Base-by-base conservation (phyloP, 495 filamentous ascomycete species). In the Rusavskia elegans region DNA sequence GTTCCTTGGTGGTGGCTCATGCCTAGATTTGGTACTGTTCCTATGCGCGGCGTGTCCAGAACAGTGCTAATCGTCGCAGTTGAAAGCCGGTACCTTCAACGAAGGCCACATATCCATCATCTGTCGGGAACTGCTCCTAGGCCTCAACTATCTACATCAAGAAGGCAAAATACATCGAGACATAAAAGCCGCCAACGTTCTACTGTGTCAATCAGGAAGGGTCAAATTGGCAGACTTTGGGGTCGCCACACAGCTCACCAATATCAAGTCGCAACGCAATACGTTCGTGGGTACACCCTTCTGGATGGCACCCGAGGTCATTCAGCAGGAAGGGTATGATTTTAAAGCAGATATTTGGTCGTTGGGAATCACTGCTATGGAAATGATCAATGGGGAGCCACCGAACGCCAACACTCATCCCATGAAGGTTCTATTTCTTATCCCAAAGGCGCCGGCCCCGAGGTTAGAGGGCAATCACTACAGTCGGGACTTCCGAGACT, bases 241-340 rank as follows among this genome's bases (percentile, higher is more conserved):
- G 45, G 92, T 99, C 30, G 92, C 92, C 9, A 92, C 90, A 14
- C 92, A 99, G 63, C 75, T 99, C 52, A 89, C 87, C 53, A 93
- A 95, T 66, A 95, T 95, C 64, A 97, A 96, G 69, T 95, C 92
- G 8, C 88, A 95, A 70, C 84, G 92, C 23, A 94, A 95, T 59
- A 98, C 92, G 0, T 97, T 98, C 61, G 92, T 98, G n/a, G 92
- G 92, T 8, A 98, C 92, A 4, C 92, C 92, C 0, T 98, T 94
- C 69, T 98, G 92, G 92, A 98, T 98, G 92, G 92, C 92, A 5
- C 92, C 92, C 8, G 92, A 98, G 64, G 92, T 98, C 17, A 98
- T 98, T 58, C 84, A 96, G 66, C 90, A 97, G 69, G 80, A 85
- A 50, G 92, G 92, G 27, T 97, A 98, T 58, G 89, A 95, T 65